Conservation (phyloP, 306 rosid genomes). For the Albizia julibrissin region DNA sequence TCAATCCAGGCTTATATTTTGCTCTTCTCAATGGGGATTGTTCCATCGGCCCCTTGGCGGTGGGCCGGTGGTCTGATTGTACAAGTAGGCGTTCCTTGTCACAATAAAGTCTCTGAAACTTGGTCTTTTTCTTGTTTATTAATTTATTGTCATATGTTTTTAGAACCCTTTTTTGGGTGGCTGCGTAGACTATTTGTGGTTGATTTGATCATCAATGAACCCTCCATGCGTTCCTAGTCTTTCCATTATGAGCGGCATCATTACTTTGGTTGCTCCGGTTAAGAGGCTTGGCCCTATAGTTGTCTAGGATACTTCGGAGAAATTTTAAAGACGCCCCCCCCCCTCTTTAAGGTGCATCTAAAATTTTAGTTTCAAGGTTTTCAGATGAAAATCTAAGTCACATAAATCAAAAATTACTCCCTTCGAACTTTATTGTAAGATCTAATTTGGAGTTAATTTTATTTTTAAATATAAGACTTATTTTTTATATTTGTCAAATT, state of each 20-base stretch:
- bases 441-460: too few species aligned
- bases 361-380: background rate
- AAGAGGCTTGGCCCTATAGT: background rate
- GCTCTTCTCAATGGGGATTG: conserved; percentile 39
- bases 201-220: conserved; percentile 33
- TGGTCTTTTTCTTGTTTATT: conserved; percentile 24
- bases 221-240: conserved; percentile 15
- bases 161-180: conserved; percentile 26
- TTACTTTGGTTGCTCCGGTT: background rate
- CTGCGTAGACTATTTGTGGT: conserved; percentile 35
- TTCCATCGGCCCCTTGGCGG: conserved; percentile 41
- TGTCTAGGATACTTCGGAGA: background rate
- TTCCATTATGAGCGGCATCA: background rate
- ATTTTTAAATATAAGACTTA: too few species aligned
- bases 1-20: conserved; percentile 36
- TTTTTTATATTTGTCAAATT: too few species aligned
- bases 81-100: conserved; percentile 49
- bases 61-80: conserved; percentile 48
- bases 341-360: background rate
- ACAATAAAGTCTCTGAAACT: conserved; percentile 58
- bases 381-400: background rate
- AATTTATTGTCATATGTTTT: conserved; percentile 30
- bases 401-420: background rate
- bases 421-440: too few species aligned
- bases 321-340: background rate